A percentile compares a stretch with the other conserved stretches of the same genome.
These are phyloP conservation scores for Fusarium sp. DNA, from an alignment of 2,329 filamentous ascomycete genomes.

Conservation along the genomic window DNA sequence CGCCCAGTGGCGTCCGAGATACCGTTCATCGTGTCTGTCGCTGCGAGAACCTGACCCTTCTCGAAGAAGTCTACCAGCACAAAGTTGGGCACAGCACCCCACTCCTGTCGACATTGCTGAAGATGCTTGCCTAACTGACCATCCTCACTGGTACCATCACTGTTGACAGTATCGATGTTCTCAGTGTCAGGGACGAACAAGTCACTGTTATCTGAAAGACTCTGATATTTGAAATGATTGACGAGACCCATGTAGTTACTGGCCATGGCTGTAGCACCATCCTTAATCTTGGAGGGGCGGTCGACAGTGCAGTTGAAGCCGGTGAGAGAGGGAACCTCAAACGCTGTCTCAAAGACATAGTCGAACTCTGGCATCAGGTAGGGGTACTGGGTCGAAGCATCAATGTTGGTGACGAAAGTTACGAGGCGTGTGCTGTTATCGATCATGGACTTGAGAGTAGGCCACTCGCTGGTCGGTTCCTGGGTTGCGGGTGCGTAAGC, in stretches of 20 bases:
- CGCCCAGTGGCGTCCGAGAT: constrained; percentile 54
- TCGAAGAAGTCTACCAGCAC: constrained; percentile 85
- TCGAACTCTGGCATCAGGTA: constrained; percentile 72
- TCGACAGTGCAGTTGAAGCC: constrained; percentile 79
- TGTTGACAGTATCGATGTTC: constrained; percentile 72
- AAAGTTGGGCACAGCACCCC: constrained; percentile 73
- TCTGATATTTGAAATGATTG: constrained; percentile 82
- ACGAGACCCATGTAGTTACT: constrained; percentile 73
- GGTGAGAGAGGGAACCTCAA: constrained; percentile 66
- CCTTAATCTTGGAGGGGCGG: constrained; percentile 65
- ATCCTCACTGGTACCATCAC: constrained; percentile 58
- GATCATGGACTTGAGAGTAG: constrained; percentile 77
- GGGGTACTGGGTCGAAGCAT: constrained; percentile 54
- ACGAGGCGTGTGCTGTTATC: constrained; percentile 70
- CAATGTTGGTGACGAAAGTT: constrained; percentile 71
- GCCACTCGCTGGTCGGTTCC: constrained; percentile 65
- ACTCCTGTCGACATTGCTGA: constrained; percentile 63
- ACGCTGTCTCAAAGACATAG: constrained; percentile 78
- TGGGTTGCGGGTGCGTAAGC: constrained; percentile 65
- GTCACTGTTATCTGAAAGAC: constrained; percentile 55
- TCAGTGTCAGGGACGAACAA: constrained; percentile 69
- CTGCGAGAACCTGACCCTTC: constrained; percentile 73
- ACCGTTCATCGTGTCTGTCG: constrained; percentile 74
- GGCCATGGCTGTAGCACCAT: constrained; percentile 62
- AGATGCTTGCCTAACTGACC: constrained; percentile 67